Percentiles rank a stretch among this genome's conserved stretches.
Evolutionary conservation across 176 grass and related monocot genomes (phyloP).

Genomic region (Tillandsia leiboldiana): DNA sequence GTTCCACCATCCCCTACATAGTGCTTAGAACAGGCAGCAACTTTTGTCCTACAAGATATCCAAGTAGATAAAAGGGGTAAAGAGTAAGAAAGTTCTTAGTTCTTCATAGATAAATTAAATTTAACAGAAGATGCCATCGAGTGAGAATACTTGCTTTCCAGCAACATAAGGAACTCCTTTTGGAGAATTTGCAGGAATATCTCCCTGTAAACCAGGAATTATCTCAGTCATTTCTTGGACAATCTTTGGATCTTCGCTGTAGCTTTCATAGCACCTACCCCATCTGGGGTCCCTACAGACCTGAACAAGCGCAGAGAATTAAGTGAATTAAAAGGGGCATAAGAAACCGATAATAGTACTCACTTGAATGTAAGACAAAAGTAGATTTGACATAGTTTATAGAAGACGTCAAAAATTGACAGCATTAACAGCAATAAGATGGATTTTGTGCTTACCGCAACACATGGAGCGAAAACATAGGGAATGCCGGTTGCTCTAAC

Average conservation of each 20-base stretch:
- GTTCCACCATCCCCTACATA: slow-evolving; percentile 19
- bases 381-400: background rate
- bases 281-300: slow-evolving; percentile 1
- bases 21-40: slow-evolving; percentile 7
- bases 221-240: background rate
- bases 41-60: slow-evolving; percentile 2
- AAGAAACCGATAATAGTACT: background rate
- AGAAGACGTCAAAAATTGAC: background rate
- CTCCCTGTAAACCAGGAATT: slow-evolving; percentile 1
- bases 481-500: slow-evolving; percentile 18
- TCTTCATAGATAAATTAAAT: background rate
- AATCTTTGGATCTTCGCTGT: slow-evolving; percentile 1
- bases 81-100: too few species aligned
- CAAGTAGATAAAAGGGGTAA: background rate
- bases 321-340: background rate
- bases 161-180: slow-evolving; percentile 1
- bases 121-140: background rate
- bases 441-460: background rate
- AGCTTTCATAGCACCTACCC: background rate
- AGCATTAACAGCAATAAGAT: background rate
- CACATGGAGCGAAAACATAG: slow-evolving; percentile 29
- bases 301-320: background rate
- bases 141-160: background rate
- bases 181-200: background rate
- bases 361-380: background rate